These are phyloP conservation scores for Metschnikowia colocasiae DNA, from an alignment of 805 yeast species.

Conservation along the genomic window DNA sequence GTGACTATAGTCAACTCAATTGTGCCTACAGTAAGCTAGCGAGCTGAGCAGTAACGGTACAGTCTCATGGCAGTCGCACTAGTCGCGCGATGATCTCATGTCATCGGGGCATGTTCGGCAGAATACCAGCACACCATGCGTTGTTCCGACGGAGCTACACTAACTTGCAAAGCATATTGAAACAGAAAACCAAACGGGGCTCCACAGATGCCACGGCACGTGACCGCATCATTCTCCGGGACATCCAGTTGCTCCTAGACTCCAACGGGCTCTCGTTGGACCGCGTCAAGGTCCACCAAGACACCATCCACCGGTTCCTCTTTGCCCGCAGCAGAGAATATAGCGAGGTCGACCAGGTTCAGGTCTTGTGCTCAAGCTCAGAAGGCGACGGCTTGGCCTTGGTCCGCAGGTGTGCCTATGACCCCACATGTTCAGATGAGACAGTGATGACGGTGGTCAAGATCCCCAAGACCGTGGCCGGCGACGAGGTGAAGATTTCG, in stretches of 20 bases:
- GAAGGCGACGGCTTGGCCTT: constrained; percentile 40
- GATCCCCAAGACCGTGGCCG: constrained; percentile 39
- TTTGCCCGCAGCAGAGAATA: constrained; percentile 19
- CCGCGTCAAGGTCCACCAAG: constrained; percentile 20
- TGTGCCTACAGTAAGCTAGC: too few relatives aligned
- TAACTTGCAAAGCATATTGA: neutral
- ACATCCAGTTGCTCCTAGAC: constrained; percentile 23
- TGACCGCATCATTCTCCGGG: constrained; percentile 23
- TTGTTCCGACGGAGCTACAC: neutral
- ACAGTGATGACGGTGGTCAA: constrained; percentile 21
- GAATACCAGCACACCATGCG: neutral
- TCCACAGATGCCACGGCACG: constrained; percentile 28
- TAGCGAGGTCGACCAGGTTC: constrained; percentile 15
- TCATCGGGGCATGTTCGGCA: constrained; percentile 1
- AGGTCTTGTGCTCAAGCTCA: constrained; percentile 25
- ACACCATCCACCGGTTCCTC: constrained; percentile 23
- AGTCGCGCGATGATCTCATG: too few relatives aligned
- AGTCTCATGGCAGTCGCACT: neutral
- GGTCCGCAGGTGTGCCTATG: constrained; percentile 21
- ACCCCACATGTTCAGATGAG: constrained; percentile 9
- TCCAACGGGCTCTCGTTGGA: constrained; percentile 10
- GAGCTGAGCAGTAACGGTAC: too few relatives aligned
- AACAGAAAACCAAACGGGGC: constrained; percentile 28
- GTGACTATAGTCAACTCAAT: too few relatives aligned
- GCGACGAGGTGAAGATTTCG: constrained; percentile 32